Percentiles rank a stretch among this genome's conserved stretches.
phyloP scores from a whole-genome alignment of 805 yeast genomes.

The Kodamaea kakaduensis region DNA sequence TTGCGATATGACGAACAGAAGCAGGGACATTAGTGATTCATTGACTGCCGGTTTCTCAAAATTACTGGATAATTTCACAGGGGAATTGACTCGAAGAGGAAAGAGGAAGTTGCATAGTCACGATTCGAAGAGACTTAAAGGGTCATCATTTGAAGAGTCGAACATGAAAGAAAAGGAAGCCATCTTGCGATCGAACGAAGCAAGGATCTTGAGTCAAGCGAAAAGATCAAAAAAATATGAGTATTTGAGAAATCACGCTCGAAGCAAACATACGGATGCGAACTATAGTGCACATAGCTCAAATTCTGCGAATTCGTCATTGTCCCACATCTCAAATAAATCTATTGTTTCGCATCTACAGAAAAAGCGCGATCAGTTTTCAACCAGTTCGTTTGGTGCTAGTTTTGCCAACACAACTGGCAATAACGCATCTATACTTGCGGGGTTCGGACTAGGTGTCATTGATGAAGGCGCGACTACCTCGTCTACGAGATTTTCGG shows the following conservation, averaged over 20 bases:
- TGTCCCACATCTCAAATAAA: conserved; percentile 4
- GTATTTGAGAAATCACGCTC: conserved; percentile 30
- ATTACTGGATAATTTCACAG: conserved; percentile 22
- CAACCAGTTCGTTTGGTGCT: conserved; percentile 8
- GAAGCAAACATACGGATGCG: neutral
- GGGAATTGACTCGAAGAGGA: conserved; percentile 30
- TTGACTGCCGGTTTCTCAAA: conserved; percentile 21
- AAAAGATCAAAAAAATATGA: conserved; percentile 26
- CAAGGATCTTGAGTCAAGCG: conserved; percentile 24
- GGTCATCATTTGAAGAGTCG: neutral
- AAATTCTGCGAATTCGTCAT: neutral
- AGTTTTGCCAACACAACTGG: conserved; percentile 16
- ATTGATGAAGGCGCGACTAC: conserved; percentile 37
- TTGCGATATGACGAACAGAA: conserved; percentile 33
- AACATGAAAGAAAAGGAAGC: conserved; percentile 6
- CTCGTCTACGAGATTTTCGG: conserved; percentile 20
- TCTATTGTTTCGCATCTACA: conserved; percentile 14
- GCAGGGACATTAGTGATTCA: conserved; percentile 23
- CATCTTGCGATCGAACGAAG: conserved; percentile 21
- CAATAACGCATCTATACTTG: conserved; percentile 27
- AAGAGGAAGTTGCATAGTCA: conserved; percentile 17
- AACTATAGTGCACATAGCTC: no score
- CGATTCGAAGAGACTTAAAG: no score
- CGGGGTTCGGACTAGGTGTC: conserved; percentile 35
- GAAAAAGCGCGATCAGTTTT: neutral